Conservation (phyloP, 2,329 filamentous ascomycete species). For the Epichloe baconii region DNA sequence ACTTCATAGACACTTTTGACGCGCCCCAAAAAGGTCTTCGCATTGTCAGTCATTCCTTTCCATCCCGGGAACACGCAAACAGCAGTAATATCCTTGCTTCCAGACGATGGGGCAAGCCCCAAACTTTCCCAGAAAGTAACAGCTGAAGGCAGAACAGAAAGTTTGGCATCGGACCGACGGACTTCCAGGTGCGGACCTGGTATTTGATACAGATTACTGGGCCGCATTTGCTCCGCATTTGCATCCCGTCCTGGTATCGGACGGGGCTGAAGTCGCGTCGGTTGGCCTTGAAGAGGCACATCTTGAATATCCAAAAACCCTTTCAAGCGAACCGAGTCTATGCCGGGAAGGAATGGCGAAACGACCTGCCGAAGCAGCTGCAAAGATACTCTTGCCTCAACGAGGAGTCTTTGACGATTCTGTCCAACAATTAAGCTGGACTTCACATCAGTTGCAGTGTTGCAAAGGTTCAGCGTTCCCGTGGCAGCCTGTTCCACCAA, state of each 20-base stretch:
- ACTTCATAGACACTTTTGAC: slow-evolving; percentile 61
- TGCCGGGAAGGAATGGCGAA: slow-evolving; percentile 29
- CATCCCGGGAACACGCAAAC: slow-evolving; percentile 59
- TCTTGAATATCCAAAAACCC: slow-evolving; percentile 45
- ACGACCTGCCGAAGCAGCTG: slow-evolving; percentile 32
- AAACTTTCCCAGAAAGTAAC: slow-evolving; percentile 73
- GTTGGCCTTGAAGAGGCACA: slow-evolving; percentile 38
- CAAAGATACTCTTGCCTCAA: slow-evolving; percentile 33
- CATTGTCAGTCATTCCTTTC: slow-evolving; percentile 47
- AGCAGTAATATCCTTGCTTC: slow-evolving; percentile 56
- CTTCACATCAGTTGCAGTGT: slow-evolving; percentile 10
- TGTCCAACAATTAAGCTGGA: slow-evolving; percentile 16
- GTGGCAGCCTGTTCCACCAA: slow-evolving; percentile 57
- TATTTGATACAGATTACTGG: slow-evolving; percentile 47
- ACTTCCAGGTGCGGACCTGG: slow-evolving; percentile 59
- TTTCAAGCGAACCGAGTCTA: slow-evolving; percentile 27
- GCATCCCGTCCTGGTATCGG: slow-evolving; percentile 28
- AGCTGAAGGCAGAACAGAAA: slow-evolving; percentile 63
- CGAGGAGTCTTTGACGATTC: slow-evolving; percentile 28
- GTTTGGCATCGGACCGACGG: slow-evolving; percentile 51
- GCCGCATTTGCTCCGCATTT: slow-evolving; percentile 32
- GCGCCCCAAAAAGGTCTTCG: slow-evolving; percentile 51
- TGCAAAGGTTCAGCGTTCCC: slow-evolving; percentile 28
- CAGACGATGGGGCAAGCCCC: slow-evolving; percentile 57
- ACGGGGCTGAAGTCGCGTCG: slow-evolving; percentile 37